Conservation (phyloP, 2,329 filamentous ascomycete species). For the Fusarium xyrophilum region DNA sequence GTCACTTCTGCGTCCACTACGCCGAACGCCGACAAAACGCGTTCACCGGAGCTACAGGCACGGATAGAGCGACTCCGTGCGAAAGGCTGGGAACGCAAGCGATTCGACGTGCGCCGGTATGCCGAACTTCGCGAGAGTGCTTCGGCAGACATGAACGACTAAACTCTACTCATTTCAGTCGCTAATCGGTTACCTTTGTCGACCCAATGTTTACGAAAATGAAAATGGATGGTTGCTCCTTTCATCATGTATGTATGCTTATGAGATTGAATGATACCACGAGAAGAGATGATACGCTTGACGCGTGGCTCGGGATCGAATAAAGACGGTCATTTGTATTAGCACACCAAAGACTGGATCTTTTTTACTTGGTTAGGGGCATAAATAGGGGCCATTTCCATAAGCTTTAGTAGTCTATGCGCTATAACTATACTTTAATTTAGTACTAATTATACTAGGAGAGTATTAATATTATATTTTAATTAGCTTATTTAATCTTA, state of each 20-base stretch:
- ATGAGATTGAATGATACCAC: constrained; percentile 30
- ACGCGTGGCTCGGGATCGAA: neutral
- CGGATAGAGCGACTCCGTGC: constrained; percentile 62
- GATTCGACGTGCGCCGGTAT: constrained; percentile 62
- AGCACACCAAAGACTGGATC: constrained; percentile 23
- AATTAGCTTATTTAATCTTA: too few species aligned
- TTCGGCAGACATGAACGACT: constrained; percentile 55
- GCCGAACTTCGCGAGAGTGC: constrained; percentile 59
- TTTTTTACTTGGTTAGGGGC: too few species aligned
- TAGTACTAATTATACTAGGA: too few species aligned
- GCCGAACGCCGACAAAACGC: constrained; percentile 45
- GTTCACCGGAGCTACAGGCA: constrained; percentile 53
- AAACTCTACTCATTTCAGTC: neutral
- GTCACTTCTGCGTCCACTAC: constrained; percentile 16
- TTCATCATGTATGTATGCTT: constrained; percentile 17
- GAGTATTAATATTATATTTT: too few species aligned
- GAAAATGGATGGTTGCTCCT: constrained; percentile 1
- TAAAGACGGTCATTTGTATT: neutral
- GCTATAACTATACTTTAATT: too few species aligned
- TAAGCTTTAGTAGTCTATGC: too few species aligned
- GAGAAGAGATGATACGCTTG: constrained; percentile 16
- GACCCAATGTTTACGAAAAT: neutral
- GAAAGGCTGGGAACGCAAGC: constrained; percentile 62
- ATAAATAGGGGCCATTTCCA: too few species aligned
- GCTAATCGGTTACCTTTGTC: neutral